Base-by-base conservation (phyloP, 257 asterid genomes). In the Solanum sejunctum region DNA sequence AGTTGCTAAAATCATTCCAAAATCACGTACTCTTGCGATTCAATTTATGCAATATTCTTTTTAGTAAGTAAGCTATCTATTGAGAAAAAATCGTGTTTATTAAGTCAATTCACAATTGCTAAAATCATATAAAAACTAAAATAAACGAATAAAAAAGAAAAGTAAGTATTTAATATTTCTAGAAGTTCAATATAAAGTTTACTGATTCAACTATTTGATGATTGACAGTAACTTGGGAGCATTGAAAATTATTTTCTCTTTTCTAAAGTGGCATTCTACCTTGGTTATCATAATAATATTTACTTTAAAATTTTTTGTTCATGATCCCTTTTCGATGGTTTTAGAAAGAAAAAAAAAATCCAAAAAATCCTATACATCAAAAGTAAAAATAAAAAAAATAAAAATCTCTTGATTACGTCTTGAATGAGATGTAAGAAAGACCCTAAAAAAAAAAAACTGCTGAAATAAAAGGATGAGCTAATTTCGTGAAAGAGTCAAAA, bases 1-100 rank as follows among this genome's bases (percentile, higher is more conserved):
- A 43, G 1, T 26, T n/a, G 80, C 36, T 45, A 43, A 43, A 20
- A 43, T 41, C 80, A 6, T 47, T 72, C 57, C 7, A 45, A 43
- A 72, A 72, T 6, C 4, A 3, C 6, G 3, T 12, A 0, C 3
- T 10, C 8, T 3, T 10, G 17, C 0, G 0, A 4, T 69, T 17
- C 2, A 69, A 69, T 69, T 69, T 69, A 69, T 10, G 2, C 28
- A 8, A 4, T 1, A 36, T 8, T 69, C 15, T 4, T 36, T 2
- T 15, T 0, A 9, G 26, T 5, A 63, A 12, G 5, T 63, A 3
- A 0, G 0, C 26, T 60, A 12, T 32, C 32, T 3, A 32, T 57
- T 6, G 26, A 2, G 4, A 61, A 61, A 61, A 3, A 3, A 11
- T 12, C 7, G 1, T 28, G 11, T 9, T 2, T 10, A 17, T 56